A percentile compares a stretch with the other conserved stretches of the same genome.
Conservation (phyloP, 495 filamentous ascomycete genomes). For the Tuber aestivum region DNA sequence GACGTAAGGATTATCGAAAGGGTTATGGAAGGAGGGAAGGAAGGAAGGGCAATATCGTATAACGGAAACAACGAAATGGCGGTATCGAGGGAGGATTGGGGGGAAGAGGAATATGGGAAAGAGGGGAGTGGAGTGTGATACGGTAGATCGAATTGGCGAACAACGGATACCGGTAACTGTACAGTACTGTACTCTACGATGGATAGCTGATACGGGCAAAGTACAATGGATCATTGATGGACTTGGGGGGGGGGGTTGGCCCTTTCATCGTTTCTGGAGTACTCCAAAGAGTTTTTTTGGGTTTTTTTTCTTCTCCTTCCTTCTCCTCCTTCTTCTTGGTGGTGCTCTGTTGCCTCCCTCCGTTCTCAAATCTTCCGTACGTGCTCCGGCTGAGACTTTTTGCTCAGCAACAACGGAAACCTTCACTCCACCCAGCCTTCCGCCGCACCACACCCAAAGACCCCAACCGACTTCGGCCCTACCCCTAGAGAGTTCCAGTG, state of each 20-base stretch:
- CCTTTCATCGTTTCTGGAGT: not conserved
- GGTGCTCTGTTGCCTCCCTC: not conserved
- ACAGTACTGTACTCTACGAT: not conserved
- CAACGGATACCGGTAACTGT: not conserved
- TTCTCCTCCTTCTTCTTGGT: not conserved
- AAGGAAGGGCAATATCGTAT: not conserved
- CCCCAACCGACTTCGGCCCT: slow-evolving; percentile 41
- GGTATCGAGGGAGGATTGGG: not conserved
- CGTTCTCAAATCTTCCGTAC: slow-evolving; percentile 1
- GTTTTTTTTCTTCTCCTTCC: not conserved
- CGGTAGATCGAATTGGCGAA: not conserved
- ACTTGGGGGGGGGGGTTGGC: not conserved
- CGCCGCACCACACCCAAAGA: slow-evolving; percentile 33
- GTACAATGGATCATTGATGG: not conserved
- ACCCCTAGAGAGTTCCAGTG: slow-evolving; percentile 41
- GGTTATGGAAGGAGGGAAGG: not conserved
- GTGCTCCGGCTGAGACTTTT: slow-evolving; percentile 30
- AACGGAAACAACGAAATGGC: not conserved
- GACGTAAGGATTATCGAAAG: not conserved
- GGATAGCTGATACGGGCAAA: not conserved
- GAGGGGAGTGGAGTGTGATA: not conserved
- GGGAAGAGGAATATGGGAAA: not conserved
- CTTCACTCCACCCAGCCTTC: slow-evolving; percentile 27
- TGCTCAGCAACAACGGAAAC: slow-evolving; percentile 35
- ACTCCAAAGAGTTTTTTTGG: not conserved